A percentile compares a stretch with the other conserved stretches of the same genome.
phyloP scores from a whole-genome alignment of 2,329 filamentous ascomycete species.

The Phyllosticta capitalensis region DNA sequence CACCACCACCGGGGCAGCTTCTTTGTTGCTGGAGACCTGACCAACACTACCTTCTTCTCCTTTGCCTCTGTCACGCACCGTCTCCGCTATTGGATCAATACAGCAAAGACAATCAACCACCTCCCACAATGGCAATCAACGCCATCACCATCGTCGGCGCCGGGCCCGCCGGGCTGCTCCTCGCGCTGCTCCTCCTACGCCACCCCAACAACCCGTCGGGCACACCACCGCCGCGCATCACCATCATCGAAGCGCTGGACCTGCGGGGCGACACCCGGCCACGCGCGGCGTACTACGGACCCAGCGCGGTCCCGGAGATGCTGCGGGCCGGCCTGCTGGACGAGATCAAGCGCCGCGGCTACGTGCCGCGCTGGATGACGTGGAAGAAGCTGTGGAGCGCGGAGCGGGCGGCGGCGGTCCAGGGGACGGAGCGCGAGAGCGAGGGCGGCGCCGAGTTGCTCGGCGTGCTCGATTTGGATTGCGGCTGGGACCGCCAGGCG shows the following conservation, averaged over 20 bases:
- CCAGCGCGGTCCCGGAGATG: conserved; percentile 49
- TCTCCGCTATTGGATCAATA: not conserved
- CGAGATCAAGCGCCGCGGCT: conserved; percentile 36
- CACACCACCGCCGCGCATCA: conserved; percentile 23
- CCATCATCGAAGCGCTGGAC: conserved; percentile 45
- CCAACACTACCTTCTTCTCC: no score
- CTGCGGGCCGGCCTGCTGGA: conserved; percentile 48
- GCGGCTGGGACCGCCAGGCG: conserved; percentile 20
- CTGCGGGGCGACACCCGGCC: conserved; percentile 49
- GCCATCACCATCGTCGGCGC: conserved; percentile 24
- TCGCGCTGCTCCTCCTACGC: conserved; percentile 42
- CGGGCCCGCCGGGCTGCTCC: conserved; percentile 25
- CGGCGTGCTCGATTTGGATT: conserved; percentile 16
- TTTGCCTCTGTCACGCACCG: no score
- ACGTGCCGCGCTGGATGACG: conserved; percentile 17
- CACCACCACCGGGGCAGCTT: no score
- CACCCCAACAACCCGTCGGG: conserved; percentile 36
- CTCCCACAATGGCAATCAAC: not conserved
- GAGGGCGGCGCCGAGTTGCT: conserved; percentile 7
- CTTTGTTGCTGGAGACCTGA: no score
- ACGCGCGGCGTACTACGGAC: conserved; percentile 53
- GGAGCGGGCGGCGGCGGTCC: conserved; percentile 17
- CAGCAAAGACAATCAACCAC: not conserved
- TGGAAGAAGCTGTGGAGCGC: conserved; percentile 5
- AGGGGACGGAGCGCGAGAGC: conserved; percentile 4